Conservation (phyloP, 345 rosid genomes). For the Theobroma cacao region DNA sequence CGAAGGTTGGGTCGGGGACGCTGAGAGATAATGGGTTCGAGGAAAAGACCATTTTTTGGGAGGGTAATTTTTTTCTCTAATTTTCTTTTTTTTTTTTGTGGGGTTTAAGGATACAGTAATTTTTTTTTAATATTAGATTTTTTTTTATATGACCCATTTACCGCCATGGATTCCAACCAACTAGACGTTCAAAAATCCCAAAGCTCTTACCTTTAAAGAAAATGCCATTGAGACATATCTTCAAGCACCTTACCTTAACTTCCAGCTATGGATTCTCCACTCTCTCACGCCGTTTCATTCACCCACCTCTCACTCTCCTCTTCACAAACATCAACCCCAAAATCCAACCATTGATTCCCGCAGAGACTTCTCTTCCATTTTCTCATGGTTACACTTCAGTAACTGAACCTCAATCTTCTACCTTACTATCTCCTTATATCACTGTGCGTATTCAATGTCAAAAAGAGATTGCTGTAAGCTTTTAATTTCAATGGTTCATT, state of each 20-base stretch:
- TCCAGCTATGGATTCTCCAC: conserved; percentile 11
- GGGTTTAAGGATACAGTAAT: background rate
- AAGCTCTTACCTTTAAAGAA: background rate
- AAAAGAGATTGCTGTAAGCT: conserved; percentile 45
- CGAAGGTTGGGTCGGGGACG: conserved; percentile 79
- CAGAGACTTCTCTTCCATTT: conserved; percentile 13
- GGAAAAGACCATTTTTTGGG: conserved; percentile 30
- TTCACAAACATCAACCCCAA: conserved; percentile 9
- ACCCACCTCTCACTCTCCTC: conserved; percentile 17
- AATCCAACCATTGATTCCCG: conserved; percentile 9
- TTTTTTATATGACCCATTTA: background rate
- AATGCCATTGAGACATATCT: conserved; percentile 55
- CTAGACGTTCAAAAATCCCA: background rate
- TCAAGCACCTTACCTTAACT: conserved; percentile 55
- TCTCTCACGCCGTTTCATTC: conserved; percentile 37
- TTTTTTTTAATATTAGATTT: too few species aligned
- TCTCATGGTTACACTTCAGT: conserved; percentile 15
- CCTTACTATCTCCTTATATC: conserved; percentile 43
- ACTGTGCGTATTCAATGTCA: conserved; percentile 71
- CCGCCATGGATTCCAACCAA: conserved; percentile 3
- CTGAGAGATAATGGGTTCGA: conserved; percentile 68
- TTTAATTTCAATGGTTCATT: conserved; percentile 1
- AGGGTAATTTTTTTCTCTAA: background rate
- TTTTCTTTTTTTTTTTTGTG: background rate
- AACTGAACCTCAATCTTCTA: conserved; percentile 5